phyloP scores from a whole-genome alignment of 1,284 basidiomycete species.

The Tausonia pullulans region DNA sequence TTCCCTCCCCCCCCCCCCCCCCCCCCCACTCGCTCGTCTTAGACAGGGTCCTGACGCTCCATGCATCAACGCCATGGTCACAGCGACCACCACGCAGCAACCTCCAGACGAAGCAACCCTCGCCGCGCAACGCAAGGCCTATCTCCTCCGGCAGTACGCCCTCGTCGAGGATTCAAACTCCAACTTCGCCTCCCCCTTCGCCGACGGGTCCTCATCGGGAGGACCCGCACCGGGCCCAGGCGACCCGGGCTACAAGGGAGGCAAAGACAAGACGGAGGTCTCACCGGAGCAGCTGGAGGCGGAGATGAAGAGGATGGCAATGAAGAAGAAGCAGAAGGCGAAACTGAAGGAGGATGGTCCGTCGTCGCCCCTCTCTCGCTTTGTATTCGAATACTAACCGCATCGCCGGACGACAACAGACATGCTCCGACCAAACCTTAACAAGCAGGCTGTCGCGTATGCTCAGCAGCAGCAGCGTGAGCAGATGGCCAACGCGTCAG shows the following conservation, averaged over 20 bases:
- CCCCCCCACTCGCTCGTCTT: neutral
- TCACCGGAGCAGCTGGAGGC: conserved; percentile 8
- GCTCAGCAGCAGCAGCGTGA: conserved; percentile 5
- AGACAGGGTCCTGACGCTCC: neutral
- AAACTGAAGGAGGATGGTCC: conserved; percentile 12
- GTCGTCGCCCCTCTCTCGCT: neutral
- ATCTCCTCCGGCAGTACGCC: conserved; percentile 8
- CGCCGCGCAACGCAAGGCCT: neutral
- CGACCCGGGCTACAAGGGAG: neutral
- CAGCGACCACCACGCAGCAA: too few species aligned
- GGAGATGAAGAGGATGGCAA: conserved; percentile 7
- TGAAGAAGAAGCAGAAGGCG: conserved; percentile 16
- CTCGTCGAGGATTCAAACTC: conserved; percentile 5
- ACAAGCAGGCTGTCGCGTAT: conserved; percentile 1
- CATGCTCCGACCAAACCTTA: conserved; percentile 4
- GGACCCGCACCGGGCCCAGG: neutral
- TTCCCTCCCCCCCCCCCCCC: neutral
- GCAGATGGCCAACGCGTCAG: neutral
- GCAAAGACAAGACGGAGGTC: neutral
- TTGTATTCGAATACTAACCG: neutral
- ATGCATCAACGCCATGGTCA: too few species aligned
- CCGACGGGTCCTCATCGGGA: too few species aligned
- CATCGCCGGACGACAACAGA: neutral
- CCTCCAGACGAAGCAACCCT: neutral
- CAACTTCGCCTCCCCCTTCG: neutral